These are phyloP conservation scores for Boletellus emodensis DNA, from an alignment of 768 basidiomycete genomes.

Conservation along the genomic window DNA sequence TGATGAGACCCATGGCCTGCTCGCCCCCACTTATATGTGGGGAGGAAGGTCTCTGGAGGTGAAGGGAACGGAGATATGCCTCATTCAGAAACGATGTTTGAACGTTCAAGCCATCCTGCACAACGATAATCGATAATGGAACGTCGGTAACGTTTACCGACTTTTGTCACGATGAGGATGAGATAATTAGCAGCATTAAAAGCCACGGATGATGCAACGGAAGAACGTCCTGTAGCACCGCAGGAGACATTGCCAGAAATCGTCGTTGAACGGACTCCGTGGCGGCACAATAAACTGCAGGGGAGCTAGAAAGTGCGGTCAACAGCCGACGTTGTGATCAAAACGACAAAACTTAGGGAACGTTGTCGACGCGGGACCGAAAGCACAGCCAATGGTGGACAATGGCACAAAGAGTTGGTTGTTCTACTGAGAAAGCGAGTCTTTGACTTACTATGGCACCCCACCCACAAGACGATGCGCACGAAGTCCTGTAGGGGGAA, in stretches of 20 bases:
- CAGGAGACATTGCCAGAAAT: neutral
- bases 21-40: conserved; percentile 4
- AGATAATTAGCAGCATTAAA: neutral
- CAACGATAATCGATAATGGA: conserved; percentile 5
- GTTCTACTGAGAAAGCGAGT: too few species aligned
- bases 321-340: neutral
- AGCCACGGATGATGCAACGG: conserved; percentile 11
- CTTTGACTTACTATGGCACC: neutral
- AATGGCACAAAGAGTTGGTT: too few species aligned
- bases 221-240: neutral
- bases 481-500: conserved; percentile 7
- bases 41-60: neutral
- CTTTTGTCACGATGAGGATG: neutral
- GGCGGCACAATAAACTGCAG: conserved; percentile 3
- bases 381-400: too few species aligned
- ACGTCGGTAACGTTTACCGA: neutral
- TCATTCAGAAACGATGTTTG: neutral
- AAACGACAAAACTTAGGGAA: neutral
- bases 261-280: neutral
- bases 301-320: neutral
- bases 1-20: conserved; percentile 6
- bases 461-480: conserved; percentile 7
- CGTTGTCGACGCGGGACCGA: too few species aligned
- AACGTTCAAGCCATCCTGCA: conserved; percentile 20
- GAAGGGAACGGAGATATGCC: neutral